phyloP scores from a whole-genome alignment of 306 rosid genomes.

The Arachis stenosperma region DNA sequence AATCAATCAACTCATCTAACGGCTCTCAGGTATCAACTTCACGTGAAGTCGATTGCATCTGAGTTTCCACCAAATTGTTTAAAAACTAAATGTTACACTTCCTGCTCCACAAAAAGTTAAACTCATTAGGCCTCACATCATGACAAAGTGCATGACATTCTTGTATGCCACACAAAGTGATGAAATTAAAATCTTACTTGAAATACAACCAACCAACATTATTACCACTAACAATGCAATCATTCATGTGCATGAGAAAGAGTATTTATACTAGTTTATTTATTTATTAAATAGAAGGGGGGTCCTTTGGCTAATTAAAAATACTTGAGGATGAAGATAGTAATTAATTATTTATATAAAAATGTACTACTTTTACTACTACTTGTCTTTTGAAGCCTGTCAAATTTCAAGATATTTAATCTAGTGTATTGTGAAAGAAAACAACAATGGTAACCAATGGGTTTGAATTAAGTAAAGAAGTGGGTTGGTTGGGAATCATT shows the following conservation, averaged over 20 bases:
- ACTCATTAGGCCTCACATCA: neutral
- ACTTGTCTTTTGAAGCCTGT: constrained; percentile 29
- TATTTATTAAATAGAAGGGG: neutral
- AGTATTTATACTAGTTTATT: too few species aligned
- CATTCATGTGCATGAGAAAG: neutral
- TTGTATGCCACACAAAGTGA: constrained; percentile 10
- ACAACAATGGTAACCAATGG: neutral
- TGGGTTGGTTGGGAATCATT: constrained; percentile 35
- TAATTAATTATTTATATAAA: neutral
- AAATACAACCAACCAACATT: constrained; percentile 3
- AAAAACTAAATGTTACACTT: neutral
- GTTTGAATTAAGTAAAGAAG: constrained; percentile 21
- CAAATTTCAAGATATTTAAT: neutral
- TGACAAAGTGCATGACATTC: neutral
- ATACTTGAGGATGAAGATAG: constrained; percentile 12
- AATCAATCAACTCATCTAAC: too few species aligned
- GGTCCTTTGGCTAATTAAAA: constrained; percentile 12
- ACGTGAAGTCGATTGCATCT: too few species aligned
- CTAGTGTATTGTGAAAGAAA: neutral
- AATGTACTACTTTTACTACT: neutral
- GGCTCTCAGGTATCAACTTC: too few species aligned
- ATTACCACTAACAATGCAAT: constrained; percentile 7
- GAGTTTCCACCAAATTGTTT: too few species aligned
- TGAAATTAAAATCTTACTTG: neutral
- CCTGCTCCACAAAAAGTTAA: neutral